Base-by-base conservation (phyloP, 306 rosid species). In the Glycine latifolia region DNA sequence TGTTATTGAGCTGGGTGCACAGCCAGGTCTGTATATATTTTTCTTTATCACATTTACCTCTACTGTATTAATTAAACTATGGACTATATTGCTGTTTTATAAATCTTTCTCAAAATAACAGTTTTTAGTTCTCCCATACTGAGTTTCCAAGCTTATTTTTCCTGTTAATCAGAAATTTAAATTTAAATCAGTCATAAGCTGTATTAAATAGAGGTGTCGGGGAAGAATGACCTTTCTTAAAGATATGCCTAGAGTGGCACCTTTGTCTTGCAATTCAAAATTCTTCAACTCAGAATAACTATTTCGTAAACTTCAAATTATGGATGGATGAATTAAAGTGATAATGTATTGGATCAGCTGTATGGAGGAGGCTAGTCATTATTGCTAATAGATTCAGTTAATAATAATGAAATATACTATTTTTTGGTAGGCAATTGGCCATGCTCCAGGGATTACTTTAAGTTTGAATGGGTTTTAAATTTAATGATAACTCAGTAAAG, bases 1-100 rank as follows among this genome's bases (percentile, higher is more conserved):
- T 88, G 89, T 95, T 65, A 95, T 95, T 71, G 99, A 95, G 88
- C 89, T 95, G 80, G 99, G 99, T 83, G 99, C 99, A 76, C 99
- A 92, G 92, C 97, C 98, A 91, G 99, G 99, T 94, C 33, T 81
- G 84, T 73, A 73, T 84, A 26, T 11, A 9, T 49, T 26, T 74
- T 67, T 33, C 52, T 59, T 44, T 49, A 39, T 79, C 70, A 48
- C 71, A 33, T 65, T 61, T 46, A 37, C 47, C 73, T 74, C 26
- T 26, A 26, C 43, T 10, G 43, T 71, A 61, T 13, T 33, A 35
- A 61, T 55, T 35, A 73, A 76, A 86, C 80, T 44, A 49, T 58
- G 39, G 62, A 67, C 8, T 56, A 26, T 7, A 63, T 66, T 73
- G 46, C 8, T 53, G 11, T 68, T 58, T 39, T 17, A 78, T 76